A percentile compares a stretch with the other conserved stretches of the same genome.
These are phyloP conservation scores for Globisporangium takayamanum DNA, from an alignment of 352 stramenopile genomes.

Conservation along the genomic window DNA sequence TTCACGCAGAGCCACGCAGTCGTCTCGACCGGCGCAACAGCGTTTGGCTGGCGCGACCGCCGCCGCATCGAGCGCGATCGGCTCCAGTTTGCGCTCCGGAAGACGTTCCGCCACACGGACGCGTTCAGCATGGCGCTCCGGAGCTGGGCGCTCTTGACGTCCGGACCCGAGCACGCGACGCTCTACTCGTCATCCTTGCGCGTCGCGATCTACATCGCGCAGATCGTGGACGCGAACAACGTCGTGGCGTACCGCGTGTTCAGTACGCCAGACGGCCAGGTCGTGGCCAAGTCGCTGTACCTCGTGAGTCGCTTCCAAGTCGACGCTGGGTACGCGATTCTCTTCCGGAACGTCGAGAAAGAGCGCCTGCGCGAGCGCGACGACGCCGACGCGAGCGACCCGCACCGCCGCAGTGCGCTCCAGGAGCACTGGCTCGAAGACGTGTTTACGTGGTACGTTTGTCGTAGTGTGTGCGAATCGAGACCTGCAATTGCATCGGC, in stretches of 20 bases:
- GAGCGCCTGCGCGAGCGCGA: constrained; percentile 2
- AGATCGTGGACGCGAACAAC: constrained; percentile 57
- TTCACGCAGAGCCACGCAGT: constrained; percentile 37
- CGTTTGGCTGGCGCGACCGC: constrained; percentile 33
- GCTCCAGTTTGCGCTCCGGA: constrained; percentile 27
- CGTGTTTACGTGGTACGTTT: constrained; percentile 46
- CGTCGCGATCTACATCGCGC: constrained; percentile 30
- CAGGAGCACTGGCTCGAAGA: constrained; percentile 47
- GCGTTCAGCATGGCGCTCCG: constrained; percentile 17
- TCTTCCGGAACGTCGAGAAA: constrained; percentile 38
- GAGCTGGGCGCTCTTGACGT: constrained; percentile 19
- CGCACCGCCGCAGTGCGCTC: not conserved
- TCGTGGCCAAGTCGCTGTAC: constrained; percentile 39
- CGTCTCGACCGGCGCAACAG: constrained; percentile 20
- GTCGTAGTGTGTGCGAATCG: too few relatives aligned
- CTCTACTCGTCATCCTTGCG: constrained; percentile 48
- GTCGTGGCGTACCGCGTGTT: constrained; percentile 51
- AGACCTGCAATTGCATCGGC: too few relatives aligned
- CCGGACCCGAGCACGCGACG: constrained; percentile 4
- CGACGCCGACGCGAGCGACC: constrained; percentile 4
- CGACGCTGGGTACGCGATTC: constrained; percentile 27
- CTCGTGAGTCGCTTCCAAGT: constrained; percentile 35
- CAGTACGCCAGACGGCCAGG: constrained; percentile 14
- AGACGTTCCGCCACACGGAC: constrained; percentile 16
- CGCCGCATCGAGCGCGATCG: constrained; percentile 15